Evolutionary conservation across 495 filamentous ascomycete species (phyloP).

Genomic region (Talaromyces wortmannii): DNA sequence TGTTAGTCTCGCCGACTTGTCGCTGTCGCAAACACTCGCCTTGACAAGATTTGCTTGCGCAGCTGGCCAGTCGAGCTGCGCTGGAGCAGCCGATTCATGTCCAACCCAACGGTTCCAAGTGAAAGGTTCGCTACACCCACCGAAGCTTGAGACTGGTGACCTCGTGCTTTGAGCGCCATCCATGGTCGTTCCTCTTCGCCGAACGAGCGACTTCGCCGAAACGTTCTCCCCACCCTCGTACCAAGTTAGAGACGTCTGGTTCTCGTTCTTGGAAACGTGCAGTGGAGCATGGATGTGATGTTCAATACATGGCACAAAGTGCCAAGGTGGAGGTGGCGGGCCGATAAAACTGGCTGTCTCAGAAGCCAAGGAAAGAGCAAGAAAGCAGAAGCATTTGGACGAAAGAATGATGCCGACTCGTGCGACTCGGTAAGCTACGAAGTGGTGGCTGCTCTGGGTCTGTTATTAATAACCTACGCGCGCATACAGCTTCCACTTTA

Average conservation of each 20-base stretch:
- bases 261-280: not conserved
- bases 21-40: not conserved
- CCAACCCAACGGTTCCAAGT: not conserved
- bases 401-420: not conserved
- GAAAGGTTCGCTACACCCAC: not conserved
- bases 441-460: not conserved
- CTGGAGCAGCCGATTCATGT: not conserved
- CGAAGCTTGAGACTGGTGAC: not conserved
- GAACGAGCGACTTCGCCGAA: slow-evolving; percentile 1
- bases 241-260: not conserved
- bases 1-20: too few species aligned
- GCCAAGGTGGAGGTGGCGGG: not conserved
- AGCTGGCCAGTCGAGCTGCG: not conserved
- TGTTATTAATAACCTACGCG: not conserved
- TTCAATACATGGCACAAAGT: not conserved
- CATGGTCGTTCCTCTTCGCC: slow-evolving; percentile 1
- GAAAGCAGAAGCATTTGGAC: not conserved
- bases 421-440: not conserved
- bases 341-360: not conserved
- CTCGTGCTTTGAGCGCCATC: not conserved
- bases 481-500: not conserved
- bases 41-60: not conserved
- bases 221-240: not conserved
- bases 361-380: not conserved
- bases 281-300: not conserved